Evolutionary conservation across 768 basidiomycete species (phyloP), one percentile per base, ranked within the genome.

Genomic region (Suillus decipiens): DNA sequence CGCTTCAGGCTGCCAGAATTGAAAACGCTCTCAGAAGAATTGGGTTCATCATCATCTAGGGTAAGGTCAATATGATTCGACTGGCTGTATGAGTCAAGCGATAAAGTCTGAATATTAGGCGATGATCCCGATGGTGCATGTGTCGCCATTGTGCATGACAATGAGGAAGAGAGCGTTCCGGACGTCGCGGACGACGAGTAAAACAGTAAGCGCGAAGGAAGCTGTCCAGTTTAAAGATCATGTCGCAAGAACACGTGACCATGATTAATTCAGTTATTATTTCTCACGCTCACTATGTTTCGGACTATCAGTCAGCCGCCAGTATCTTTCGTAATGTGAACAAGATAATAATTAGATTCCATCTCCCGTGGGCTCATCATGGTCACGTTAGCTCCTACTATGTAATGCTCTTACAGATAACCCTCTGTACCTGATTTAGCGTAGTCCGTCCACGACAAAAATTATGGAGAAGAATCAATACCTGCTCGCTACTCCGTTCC

Each of bases 51-150:
- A 74, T 89, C 88, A 75, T 89, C 89, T 64, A 79, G 77, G 31
- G 88, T 90, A 64, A 91, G 81, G 79, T 90, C 89, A 73, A 91
- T 91, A 67, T 81, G 84, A 68, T 84, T 79, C 15, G 81, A 77
- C 66, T 80, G 79, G 63, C 76, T 75, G 64, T 79, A 74, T 24
- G 76, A 73, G 10, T 77, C 77, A 61, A 79, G 62, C 36, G 80
- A 76, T 55, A 77, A 75, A 71, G 67, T 76, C 58, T 68, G 75
- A 57, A 75, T 73, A 58, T 71, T 72, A 56, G 72, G 72, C 48
- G 72, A 69, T 60, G 75, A 75, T 66, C 69, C 71, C 71, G 65
- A 71, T 56, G 68, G 68, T 67, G 68, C 70, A 66, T 76, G 73
- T 42, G 61, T 75, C 58, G 59, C 65, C 67, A 74, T 75, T 69